These are phyloP conservation scores for Raffaelea albimanens DNA, from an alignment of 2,329 filamentous ascomycete species.

Conservation along the genomic window DNA sequence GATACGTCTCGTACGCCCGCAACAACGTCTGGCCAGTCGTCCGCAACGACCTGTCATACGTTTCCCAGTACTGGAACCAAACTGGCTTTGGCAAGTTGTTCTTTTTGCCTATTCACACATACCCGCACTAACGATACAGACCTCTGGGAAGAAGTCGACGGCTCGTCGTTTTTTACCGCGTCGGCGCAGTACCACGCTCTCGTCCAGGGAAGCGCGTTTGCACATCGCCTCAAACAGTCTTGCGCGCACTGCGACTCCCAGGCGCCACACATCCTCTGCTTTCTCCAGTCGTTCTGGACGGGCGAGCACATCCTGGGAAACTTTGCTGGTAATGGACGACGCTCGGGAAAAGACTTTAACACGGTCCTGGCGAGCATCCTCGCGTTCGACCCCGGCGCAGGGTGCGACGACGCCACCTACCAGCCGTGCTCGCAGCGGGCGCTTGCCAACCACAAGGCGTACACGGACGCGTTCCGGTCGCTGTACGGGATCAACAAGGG, in stretches of 20 bases:
- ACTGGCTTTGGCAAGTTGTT: slow-evolving; percentile 42
- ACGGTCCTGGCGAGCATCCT: slow-evolving; percentile 58
- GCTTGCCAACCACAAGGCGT: slow-evolving; percentile 66
- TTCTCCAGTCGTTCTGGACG: slow-evolving; percentile 65
- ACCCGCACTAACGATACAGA: slow-evolving; percentile 22
- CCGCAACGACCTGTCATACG: slow-evolving; percentile 66
- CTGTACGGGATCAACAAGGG: slow-evolving; percentile 59
- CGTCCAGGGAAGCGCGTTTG: slow-evolving; percentile 59
- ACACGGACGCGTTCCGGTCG: slow-evolving; percentile 67
- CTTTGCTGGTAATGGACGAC: slow-evolving; percentile 40
- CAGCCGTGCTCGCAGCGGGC: slow-evolving; percentile 65
- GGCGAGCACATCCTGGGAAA: slow-evolving; percentile 40
- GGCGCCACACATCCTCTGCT: slow-evolving; percentile 64
- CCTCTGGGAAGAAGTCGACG: slow-evolving; percentile 73
- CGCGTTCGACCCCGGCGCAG: slow-evolving; percentile 57
- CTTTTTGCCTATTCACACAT: too few relatives aligned
- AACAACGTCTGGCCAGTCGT: slow-evolving; percentile 63
- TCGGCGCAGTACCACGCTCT: slow-evolving; percentile 60
- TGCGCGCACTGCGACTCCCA: slow-evolving; percentile 50
- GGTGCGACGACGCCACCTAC: slow-evolving; percentile 63
- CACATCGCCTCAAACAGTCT: slow-evolving; percentile 49
- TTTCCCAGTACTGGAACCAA: slow-evolving; percentile 61
- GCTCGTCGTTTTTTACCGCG: slow-evolving; percentile 72
- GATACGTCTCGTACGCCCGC: slow-evolving; percentile 46
- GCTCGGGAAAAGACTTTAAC: slow-evolving; percentile 64